Evolutionary conservation across 192 early-diverging fungal genomes (phyloP), one percentile per base, ranked within the genome.

Genomic region (Podila epigama): DNA sequence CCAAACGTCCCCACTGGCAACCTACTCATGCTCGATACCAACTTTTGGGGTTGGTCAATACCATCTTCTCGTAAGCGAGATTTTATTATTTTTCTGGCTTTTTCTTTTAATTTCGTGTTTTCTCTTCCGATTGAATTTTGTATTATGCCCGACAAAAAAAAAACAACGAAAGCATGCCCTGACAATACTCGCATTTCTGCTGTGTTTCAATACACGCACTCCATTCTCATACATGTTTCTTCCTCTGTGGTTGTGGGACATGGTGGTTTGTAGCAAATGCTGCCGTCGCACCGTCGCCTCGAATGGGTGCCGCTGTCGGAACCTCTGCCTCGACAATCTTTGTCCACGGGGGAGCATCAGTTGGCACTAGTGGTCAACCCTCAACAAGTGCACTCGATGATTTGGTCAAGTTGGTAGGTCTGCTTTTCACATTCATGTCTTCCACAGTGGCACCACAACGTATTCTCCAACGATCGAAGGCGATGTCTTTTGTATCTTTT

Each of bases 11-110:
- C 75, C 18, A 35, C 58, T 2, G 66, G 57, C 15, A 56, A 68
- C 25, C 60, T 84, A 11, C 70, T 84, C 32, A 69, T 81, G 55
- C 55, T 86, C 15, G 80, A 83, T 44, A 81, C 70, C 2, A 81
- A 80, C 51, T 60, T 66, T 40, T 84, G 83, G 82, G 61, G 66
- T 25, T 84, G 82, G 85, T 77, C 64, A 39, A 72, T 70, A 29
- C 83, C 85, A 31, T 81, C 68, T 18, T 72, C 82, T 58, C 67
- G 84, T 82, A 82, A 81, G 70, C 41, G 20, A 33, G 22, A 34
- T 36, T 33, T 1, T 9, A 35, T 11, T 25, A n/a, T 51, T 5
- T 37, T 53, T 65, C 63, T 25, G 22, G 58, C 25, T 57, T 68
- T 65, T 51, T 39, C 48, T 52, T 56, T 25, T 51, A 28, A 31